Evolutionary conservation across 441 rosid species (phyloP).

Genomic region (Aquilaria agallochum): DNA sequence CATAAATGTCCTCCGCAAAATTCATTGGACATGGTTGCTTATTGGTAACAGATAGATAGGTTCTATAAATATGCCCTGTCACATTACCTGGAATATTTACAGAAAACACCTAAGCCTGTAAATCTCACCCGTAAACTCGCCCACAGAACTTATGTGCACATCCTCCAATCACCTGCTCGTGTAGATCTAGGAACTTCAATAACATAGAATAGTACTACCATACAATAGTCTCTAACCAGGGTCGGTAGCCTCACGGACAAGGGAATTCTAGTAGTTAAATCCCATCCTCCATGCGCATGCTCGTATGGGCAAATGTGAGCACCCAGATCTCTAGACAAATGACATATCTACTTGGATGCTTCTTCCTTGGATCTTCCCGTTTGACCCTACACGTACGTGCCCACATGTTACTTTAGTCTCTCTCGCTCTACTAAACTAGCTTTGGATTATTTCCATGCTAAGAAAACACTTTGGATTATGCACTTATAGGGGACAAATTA

Average conservation of each 20-base stretch:
- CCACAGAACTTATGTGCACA: slow-evolving; percentile 15
- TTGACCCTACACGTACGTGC: slow-evolving; percentile 5
- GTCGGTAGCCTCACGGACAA: slow-evolving; percentile 37
- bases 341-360: slow-evolving; percentile 40
- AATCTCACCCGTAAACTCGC: slow-evolving; percentile 9
- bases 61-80: no score
- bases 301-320: slow-evolving; percentile 42
- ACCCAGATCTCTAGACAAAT: slow-evolving; percentile 28
- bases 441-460: no score
- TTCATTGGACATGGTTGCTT: not conserved
- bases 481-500: no score
- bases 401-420: not conserved
- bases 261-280: slow-evolving; percentile 17
- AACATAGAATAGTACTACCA: not conserved
- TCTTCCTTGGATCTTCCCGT: slow-evolving; percentile 19
- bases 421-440: not conserved
- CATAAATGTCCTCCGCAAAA: no score
- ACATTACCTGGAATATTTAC: no score
- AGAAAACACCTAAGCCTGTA: not conserved
- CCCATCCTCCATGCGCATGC: slow-evolving; percentile 35
- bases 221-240: no score
- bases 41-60: no score
- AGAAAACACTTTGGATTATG: no score
- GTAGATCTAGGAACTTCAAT: slow-evolving; percentile 8
- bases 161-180: slow-evolving; percentile 9